Conservation (phyloP, 257 asterid species). For the Prunella vulgaris region DNA sequence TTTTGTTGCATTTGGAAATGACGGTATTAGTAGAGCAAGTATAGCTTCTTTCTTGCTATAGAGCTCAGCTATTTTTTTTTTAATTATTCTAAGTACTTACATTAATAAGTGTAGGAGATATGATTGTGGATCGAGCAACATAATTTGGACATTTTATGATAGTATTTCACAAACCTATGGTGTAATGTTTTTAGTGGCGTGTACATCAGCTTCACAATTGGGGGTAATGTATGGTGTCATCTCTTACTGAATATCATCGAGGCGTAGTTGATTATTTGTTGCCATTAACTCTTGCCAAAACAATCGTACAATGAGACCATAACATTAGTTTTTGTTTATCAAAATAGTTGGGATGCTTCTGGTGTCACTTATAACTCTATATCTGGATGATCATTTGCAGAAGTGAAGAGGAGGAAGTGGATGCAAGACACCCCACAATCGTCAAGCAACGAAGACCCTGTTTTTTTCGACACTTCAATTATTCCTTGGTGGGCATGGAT, state of each 20-base stretch:
- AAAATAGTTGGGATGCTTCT: background rate
- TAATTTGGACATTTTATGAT: background rate
- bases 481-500: slow-evolving; percentile 99
- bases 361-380: slow-evolving; percentile 2
- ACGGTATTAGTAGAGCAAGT: background rate
- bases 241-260: background rate
- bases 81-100: background rate
- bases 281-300: background rate
- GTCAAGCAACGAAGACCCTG: slow-evolving; percentile 71
- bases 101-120: background rate
- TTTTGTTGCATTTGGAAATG: background rate
- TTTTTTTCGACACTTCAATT: slow-evolving; percentile 74
- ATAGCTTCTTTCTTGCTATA: too few relatives aligned
- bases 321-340: background rate
- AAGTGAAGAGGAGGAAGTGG: slow-evolving; percentile 95
- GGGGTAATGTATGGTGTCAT: background rate
- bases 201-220: background rate
- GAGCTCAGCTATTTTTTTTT: background rate
- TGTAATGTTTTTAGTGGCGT: background rate
- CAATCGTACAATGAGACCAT: background rate
- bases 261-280: background rate
- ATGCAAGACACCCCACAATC: slow-evolving; percentile 73
- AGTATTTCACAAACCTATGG: background rate
- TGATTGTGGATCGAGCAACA: background rate
- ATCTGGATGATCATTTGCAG: slow-evolving; percentile 37